Evolutionary conservation across 139 green algal genomes (phyloP).

Genomic region (Coelastrella sp.): DNA sequence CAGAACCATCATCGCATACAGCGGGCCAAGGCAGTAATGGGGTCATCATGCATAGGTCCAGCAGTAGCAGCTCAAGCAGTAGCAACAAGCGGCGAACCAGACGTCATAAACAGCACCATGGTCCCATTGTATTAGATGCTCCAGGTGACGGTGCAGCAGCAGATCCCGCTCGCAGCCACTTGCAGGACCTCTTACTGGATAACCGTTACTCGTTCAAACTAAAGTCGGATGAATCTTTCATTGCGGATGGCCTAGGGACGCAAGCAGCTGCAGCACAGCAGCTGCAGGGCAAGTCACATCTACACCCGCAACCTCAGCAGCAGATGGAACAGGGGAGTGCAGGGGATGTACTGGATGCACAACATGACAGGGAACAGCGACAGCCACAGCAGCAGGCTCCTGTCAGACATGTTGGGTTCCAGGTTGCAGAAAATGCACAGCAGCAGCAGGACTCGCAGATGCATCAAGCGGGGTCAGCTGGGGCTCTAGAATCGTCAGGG

Average conservation of each 20-base stretch:
- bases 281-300: slow-evolving; percentile 6
- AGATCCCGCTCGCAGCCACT: neutral
- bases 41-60: neutral
- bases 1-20: neutral
- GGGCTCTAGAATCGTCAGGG: slow-evolving; percentile 5
- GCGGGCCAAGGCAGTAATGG: neutral
- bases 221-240: slow-evolving; percentile 7
- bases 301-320: slow-evolving; percentile 24
- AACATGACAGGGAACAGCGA: neutral
- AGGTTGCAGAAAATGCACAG: neutral
- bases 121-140: slow-evolving; percentile 1
- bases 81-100: neutral
- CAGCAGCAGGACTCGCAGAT: neutral
- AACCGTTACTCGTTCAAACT: slow-evolving; percentile 28
- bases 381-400: slow-evolving; percentile 29
- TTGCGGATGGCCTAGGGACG: slow-evolving; percentile 2
- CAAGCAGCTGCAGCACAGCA: slow-evolving; percentile 34
- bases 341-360: neutral
- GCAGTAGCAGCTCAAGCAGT: neutral
- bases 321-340: neutral
- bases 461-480: neutral
- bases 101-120: too few relatives aligned
- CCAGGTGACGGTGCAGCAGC: slow-evolving; percentile 8
- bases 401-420: slow-evolving; percentile 12
- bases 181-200: slow-evolving; percentile 47